These are phyloP conservation scores for Trichoderma hamatum DNA, from an alignment of 2,329 filamentous ascomycete genomes.

Conservation along the genomic window DNA sequence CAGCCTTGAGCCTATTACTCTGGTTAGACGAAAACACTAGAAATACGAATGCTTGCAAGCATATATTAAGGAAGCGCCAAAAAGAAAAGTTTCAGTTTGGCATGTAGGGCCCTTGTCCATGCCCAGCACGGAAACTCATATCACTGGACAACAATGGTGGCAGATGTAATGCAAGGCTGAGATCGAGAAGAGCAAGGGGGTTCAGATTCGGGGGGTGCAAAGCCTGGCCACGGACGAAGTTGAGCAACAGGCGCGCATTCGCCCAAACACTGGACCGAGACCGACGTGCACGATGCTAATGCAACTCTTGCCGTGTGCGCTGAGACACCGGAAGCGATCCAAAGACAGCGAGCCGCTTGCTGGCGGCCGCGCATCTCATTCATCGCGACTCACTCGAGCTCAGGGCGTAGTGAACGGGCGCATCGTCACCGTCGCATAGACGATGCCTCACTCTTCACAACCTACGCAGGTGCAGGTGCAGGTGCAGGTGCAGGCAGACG, in stretches of 20 bases:
- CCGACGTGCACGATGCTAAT: constrained; percentile 14
- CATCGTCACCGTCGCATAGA: constrained; percentile 30
- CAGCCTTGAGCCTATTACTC: constrained; percentile 9
- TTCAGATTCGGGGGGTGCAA: neutral
- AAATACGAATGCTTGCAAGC: constrained; percentile 13
- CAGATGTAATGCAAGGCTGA: constrained; percentile 21
- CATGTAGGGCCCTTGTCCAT: constrained; percentile 11
- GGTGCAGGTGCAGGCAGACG: neutral
- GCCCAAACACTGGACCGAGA: neutral
- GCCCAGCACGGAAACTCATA: constrained; percentile 10
- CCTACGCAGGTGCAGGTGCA: neutral
- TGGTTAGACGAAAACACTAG: constrained; percentile 16
- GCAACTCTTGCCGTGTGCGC: neutral
- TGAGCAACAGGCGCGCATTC: constrained; percentile 12
- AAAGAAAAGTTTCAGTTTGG: constrained; percentile 11
- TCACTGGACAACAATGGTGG: constrained; percentile 15
- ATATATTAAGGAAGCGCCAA: constrained; percentile 10
- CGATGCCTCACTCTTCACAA: constrained; percentile 19
- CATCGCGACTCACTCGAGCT: constrained; percentile 26
- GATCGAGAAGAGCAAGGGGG: constrained; percentile 3
- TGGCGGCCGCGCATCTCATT: neutral
- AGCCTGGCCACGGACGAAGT: constrained; percentile 6
- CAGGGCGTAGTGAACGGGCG: constrained; percentile 12
- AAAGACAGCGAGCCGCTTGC: neutral
- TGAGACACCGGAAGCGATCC: constrained; percentile 12